Percentiles rank a stretch among this genome's conserved stretches.
These are phyloP conservation scores for Ministeria vibrans DNA, from an alignment of 78 protist genomes.

Conservation along the genomic window DNA sequence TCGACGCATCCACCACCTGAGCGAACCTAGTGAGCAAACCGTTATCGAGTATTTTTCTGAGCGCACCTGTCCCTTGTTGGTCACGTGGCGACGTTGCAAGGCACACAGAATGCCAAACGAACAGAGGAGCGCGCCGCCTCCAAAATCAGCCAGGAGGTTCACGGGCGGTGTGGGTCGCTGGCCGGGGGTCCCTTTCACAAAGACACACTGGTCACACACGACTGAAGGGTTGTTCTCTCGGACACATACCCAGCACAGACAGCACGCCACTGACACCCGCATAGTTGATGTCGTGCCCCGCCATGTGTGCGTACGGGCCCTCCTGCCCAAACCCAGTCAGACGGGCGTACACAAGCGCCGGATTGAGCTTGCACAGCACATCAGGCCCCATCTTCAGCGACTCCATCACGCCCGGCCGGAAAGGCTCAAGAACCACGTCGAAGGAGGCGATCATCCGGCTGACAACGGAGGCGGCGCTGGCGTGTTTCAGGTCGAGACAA, in stretches of 20 bases:
- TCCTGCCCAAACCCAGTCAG: constrained; percentile 70
- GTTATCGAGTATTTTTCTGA: background rate
- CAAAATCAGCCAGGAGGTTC: constrained; percentile 64
- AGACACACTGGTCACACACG: background rate
- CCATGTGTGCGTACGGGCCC: constrained; percentile 38
- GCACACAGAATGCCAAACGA: constrained; percentile 57
- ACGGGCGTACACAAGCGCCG: constrained; percentile 50
- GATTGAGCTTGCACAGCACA: constrained; percentile 25
- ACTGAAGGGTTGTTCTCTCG: background rate
- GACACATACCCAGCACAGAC: background rate
- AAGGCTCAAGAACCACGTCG: constrained; percentile 65
- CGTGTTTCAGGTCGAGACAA: background rate
- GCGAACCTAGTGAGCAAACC: background rate
- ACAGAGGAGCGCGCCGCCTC: constrained; percentile 56
- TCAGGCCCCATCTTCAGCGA: constrained; percentile 27
- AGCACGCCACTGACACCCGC: constrained; percentile 49
- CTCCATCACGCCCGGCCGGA: constrained; percentile 50
- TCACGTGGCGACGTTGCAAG: constrained; percentile 20
- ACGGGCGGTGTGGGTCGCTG: constrained; percentile 43
- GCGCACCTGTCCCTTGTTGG: constrained; percentile 40
- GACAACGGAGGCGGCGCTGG: too few species aligned
- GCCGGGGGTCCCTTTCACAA: constrained; percentile 4
- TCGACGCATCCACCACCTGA: constrained; percentile 8
- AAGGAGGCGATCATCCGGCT: background rate
- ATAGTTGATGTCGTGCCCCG: constrained; percentile 77